A percentile compares a stretch with the other conserved stretches of the same genome.
These are phyloP conservation scores for Neurospora sp. DNA, from an alignment of 495 filamentous ascomycete species.

Conservation along the genomic window DNA sequence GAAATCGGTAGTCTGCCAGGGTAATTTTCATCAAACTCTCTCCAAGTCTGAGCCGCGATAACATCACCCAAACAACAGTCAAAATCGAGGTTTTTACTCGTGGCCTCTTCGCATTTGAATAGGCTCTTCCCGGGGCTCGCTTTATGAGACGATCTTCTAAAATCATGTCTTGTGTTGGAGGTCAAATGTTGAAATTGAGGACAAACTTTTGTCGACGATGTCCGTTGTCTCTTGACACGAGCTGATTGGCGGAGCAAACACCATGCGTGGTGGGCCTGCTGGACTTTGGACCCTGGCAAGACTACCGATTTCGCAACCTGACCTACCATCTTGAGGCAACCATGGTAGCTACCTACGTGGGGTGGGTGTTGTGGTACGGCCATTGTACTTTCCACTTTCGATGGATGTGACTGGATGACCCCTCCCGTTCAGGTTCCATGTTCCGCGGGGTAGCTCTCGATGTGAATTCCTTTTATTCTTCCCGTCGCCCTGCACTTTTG, in stretches of 20 bases:
- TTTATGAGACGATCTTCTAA: neutral
- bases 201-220: neutral
- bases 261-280: neutral
- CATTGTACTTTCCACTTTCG: neutral
- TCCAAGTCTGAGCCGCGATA: neutral
- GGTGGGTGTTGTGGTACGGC: neutral
- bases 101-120: neutral
- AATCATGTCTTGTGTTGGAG: neutral
- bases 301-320: neutral
- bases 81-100: neutral
- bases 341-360: neutral
- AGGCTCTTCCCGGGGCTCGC: neutral
- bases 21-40: neutral
- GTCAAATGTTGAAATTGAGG: neutral
- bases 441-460: neutral
- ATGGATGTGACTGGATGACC: neutral
- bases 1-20: neutral
- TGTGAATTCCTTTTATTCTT: neutral
- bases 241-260: neutral
- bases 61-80: neutral
- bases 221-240: neutral
- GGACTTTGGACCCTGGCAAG: neutral
- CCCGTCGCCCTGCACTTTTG: neutral
- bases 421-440: neutral
- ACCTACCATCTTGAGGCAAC: neutral